phyloP scores from a whole-genome alignment of 192 early-diverging fungal genomes.

The Linnemannia exigua region DNA sequence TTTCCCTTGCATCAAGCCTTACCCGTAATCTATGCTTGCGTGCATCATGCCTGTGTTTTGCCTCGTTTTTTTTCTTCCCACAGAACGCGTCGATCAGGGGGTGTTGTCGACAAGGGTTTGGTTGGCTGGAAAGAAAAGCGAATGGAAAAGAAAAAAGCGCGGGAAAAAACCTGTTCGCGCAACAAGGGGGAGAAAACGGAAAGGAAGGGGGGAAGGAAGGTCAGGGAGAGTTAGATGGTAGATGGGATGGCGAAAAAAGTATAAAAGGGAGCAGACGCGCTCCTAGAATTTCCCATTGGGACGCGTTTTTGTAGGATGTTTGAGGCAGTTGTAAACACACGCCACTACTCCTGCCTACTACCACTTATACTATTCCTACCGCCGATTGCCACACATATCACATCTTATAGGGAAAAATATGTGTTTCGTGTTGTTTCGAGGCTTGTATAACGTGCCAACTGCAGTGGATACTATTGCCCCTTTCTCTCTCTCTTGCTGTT shows the following conservation, averaged over 20 bases:
- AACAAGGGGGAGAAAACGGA: background rate
- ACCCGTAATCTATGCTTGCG: background rate
- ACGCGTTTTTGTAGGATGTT: background rate
- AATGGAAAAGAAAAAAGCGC: background rate
- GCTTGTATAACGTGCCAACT: no score
- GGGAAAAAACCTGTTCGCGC: constrained; percentile 3
- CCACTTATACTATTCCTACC: no score
- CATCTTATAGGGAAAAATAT: no score
- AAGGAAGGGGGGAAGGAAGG: background rate
- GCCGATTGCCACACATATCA: no score
- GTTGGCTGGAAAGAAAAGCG: background rate
- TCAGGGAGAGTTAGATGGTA: background rate
- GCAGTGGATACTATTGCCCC: no score
- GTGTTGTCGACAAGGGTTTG: background rate
- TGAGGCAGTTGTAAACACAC: background rate
- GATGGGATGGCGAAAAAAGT: background rate
- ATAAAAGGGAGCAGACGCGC: background rate
- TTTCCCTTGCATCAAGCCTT: constrained; percentile 1
- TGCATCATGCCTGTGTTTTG: background rate
- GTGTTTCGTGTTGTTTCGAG: no score
- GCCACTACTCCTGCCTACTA: background rate
- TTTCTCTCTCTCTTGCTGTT: no score
- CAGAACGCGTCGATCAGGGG: background rate
- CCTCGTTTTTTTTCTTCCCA: background rate
- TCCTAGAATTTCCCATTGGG: constrained; percentile 1